Percentiles rank a stretch among this genome's conserved stretches.
Conservation (phyloP, 2,329 filamentous ascomycete genomes). For the Fusarium odoratissimum region DNA sequence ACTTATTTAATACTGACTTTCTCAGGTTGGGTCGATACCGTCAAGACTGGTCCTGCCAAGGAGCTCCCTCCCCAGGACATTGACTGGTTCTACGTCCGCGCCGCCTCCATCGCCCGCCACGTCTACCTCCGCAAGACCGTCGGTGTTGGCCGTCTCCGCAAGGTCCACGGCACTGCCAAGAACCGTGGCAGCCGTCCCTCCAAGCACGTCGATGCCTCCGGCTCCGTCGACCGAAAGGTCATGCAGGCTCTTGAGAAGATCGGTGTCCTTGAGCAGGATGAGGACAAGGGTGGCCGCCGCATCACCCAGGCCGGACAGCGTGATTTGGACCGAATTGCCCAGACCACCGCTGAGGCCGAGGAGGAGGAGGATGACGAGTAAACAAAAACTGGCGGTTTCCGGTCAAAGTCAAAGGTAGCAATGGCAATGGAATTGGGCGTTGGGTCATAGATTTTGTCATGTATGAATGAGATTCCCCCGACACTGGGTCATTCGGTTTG, state of each 20-base stretch:
- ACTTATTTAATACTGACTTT: slow-evolving; percentile 5
- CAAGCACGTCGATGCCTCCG: slow-evolving; percentile 95
- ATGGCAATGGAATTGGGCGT: slow-evolving; percentile 54
- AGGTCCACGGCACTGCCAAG: slow-evolving; percentile 95
- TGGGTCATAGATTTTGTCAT: slow-evolving; percentile 55
- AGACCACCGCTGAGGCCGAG: slow-evolving; percentile 80
- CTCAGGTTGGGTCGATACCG: slow-evolving; percentile 97
- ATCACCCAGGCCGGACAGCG: slow-evolving; percentile 98
- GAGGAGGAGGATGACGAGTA: slow-evolving; percentile 75
- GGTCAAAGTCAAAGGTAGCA: slow-evolving; percentile 38
- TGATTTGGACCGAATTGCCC: slow-evolving; percentile 96
- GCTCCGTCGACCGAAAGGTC: slow-evolving; percentile 96
- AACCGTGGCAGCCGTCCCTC: slow-evolving; percentile 94
- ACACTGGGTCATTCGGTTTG: slow-evolving; percentile 53
- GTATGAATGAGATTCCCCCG: slow-evolving; percentile 56
- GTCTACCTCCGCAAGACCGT: slow-evolving; percentile 99
- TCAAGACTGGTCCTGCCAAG: slow-evolving; percentile 97
- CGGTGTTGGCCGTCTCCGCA: slow-evolving; percentile 96
- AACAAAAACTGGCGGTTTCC: slow-evolving; percentile 56
- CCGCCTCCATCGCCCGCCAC: slow-evolving; percentile 95
- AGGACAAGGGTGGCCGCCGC: slow-evolving; percentile 98
- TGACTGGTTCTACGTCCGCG: slow-evolving; percentile 95
- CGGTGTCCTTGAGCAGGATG: slow-evolving; percentile 95
- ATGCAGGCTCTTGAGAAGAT: slow-evolving; percentile 99
- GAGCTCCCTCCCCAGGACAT: slow-evolving; percentile 98